A percentile compares a stretch with the other conserved stretches of the same genome.
These are phyloP conservation scores for Yarrowia keelungensis DNA, from an alignment of 805 yeast species.

Conservation along the genomic window DNA sequence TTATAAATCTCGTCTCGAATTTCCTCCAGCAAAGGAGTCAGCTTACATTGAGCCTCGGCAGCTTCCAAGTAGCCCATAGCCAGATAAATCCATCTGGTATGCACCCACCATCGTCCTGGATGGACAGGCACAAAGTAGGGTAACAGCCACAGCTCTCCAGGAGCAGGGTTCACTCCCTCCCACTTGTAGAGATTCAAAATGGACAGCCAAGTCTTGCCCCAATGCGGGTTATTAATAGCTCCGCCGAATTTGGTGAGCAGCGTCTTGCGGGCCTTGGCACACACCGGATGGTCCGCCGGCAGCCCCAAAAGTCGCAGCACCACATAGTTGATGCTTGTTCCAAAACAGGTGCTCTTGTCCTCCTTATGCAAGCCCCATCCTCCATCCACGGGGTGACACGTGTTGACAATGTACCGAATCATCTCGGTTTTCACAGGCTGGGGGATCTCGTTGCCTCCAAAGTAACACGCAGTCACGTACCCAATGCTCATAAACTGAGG, in stretches of 20 bases:
- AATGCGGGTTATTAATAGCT: constrained; percentile 88
- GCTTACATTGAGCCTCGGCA: constrained; percentile 59
- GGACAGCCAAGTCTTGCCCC: constrained; percentile 96
- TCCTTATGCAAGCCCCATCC: constrained; percentile 98
- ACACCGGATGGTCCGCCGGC: constrained; percentile 73
- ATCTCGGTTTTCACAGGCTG: constrained; percentile 71
- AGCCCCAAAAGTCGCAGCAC: constrained; percentile 81
- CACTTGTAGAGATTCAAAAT: constrained; percentile 81
- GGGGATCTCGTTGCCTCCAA: constrained; percentile 71
- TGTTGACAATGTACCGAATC: constrained; percentile 84
- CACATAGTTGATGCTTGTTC: constrained; percentile 88
- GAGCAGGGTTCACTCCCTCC: constrained; percentile 99
- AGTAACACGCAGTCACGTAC: constrained; percentile 75
- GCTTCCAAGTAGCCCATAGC: constrained; percentile 84
- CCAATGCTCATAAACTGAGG: constrained; percentile 98
- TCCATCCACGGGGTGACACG: constrained; percentile 98
- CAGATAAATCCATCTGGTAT: constrained; percentile 87
- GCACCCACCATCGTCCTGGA: constrained; percentile 99
- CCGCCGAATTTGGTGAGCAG: constrained; percentile 76
- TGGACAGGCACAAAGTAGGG: constrained; percentile 85
- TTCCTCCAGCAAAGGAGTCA: constrained; percentile 67
- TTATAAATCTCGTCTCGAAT: constrained; percentile 83
- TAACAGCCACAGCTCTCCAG: constrained; percentile 81
- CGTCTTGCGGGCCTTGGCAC: constrained; percentile 75
- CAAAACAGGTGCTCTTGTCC: constrained; percentile 94